A percentile compares a stretch with the other conserved stretches of the same genome.
phyloP scores from a whole-genome alignment of 2,329 filamentous ascomycete genomes.

The Ophiocordyceps sinensis region DNA sequence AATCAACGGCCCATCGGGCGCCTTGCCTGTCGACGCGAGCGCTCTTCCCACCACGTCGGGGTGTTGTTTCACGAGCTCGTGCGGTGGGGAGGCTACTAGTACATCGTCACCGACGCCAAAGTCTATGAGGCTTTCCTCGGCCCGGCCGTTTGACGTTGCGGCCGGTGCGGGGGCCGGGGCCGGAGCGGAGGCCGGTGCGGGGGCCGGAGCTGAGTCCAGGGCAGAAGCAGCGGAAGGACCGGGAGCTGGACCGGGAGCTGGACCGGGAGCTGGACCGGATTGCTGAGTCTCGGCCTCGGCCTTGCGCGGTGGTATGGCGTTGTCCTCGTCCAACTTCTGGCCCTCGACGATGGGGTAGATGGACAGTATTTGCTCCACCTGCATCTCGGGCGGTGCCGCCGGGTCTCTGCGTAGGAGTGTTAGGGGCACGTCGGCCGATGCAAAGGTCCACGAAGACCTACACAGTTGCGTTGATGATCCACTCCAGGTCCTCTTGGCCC shows the following conservation, averaged over 20 bases:
- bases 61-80: constrained; percentile 2
- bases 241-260: too few relatives aligned
- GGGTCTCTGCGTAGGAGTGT: constrained; percentile 13
- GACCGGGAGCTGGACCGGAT: background rate
- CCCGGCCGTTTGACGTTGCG: constrained; percentile 5
- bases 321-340: constrained; percentile 44
- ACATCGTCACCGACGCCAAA: constrained; percentile 28
- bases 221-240: too few relatives aligned
- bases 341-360: constrained; percentile 77
- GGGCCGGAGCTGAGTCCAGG: too few relatives aligned
- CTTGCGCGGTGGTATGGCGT: constrained; percentile 36
- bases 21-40: constrained; percentile 32
- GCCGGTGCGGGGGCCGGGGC: background rate
- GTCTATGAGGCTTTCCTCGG: constrained; percentile 36
- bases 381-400: constrained; percentile 45
- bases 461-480: constrained; percentile 84
- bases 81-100: background rate
- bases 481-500: constrained; percentile 81
- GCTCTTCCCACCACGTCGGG: constrained; percentile 26
- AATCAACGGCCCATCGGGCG: constrained; percentile 33
- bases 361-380: constrained; percentile 68
- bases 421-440: constrained; percentile 1
- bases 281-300: constrained; percentile 3
- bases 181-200: too few relatives aligned
- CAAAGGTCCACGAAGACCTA: constrained; percentile 24